Conservation (phyloP, 1,284 basidiomycete species). For the Quambalaria eucalypti region DNA sequence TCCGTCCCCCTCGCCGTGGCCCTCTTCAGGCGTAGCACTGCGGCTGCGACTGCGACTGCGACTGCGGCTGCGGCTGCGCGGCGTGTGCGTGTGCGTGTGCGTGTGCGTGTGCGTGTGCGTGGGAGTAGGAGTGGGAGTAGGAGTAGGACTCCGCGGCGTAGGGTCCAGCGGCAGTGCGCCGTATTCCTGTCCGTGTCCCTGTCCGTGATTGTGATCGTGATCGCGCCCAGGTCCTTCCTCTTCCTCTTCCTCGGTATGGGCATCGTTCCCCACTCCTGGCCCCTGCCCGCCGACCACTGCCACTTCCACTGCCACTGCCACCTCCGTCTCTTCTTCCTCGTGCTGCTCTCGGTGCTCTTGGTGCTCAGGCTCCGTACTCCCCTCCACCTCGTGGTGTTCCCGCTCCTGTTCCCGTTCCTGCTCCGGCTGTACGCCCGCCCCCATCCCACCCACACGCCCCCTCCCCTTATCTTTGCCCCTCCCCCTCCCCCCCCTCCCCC, state of each 20-base stretch:
- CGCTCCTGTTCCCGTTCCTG: not conserved
- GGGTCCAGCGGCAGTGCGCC: too few relatives aligned
- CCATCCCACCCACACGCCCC: not conserved
- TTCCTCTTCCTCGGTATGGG: not conserved
- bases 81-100: too few relatives aligned
- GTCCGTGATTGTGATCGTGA: too few relatives aligned
- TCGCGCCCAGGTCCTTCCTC: not conserved
- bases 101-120: too few relatives aligned
- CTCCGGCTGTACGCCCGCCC: not conserved
- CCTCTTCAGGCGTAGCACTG: too few relatives aligned
- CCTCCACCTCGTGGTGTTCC: not conserved
- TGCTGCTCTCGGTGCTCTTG: not conserved
- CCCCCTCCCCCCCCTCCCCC: not conserved
- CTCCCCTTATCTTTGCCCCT: not conserved
- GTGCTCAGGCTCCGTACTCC: not conserved
- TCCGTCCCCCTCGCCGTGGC: too few relatives aligned
- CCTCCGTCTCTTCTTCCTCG: not conserved
- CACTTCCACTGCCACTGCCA: not conserved
- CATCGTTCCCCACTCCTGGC: not conserved
- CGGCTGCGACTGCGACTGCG: too few relatives aligned
- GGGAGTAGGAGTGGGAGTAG: too few relatives aligned
- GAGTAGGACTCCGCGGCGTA: too few relatives aligned
- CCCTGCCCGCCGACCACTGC: not conserved
- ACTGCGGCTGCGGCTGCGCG: too few relatives aligned
- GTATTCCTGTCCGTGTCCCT: too few relatives aligned